Base-by-base conservation (phyloP, 495 filamentous ascomycete species). In the Annulohypoxylon moriforme region DNA sequence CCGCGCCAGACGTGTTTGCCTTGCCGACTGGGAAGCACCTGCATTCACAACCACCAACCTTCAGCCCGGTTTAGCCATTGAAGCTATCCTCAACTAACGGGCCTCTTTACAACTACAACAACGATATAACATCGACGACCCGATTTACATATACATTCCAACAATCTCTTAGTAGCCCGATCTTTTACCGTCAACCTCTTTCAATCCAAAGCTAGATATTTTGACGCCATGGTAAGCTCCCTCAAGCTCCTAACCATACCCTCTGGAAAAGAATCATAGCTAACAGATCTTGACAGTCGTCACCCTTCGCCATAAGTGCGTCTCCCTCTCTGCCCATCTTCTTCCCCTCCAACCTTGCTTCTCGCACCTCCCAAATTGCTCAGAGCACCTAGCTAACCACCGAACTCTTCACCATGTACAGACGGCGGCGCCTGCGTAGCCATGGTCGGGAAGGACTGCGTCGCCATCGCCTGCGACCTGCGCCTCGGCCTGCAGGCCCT, bases 381-480 rank as follows among this genome's bases (percentile, higher is more conserved):
- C 1, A 6, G 16, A 58, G 50, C 11, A 38, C 14, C 25, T 67
- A 71, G 34, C 70, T 66, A 59, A 49, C 22, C 18, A 25, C 14
- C 31, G 24, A 62, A 44, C 40, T 52, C 29, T 20, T 29, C 10
- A 9, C 36, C 58, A 29, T 4, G 52, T 27, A 49, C 77, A 97
- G 94, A 97, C 88, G 94, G 94, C 83, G 94, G 94, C 81, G 94
- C 94, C 84, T 94, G 92, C 84, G 93, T 97, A 75, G 94, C 93
- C 80, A 99, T 98, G 96, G 94, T 96, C 61, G 96, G 96, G 86
- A 98, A 98, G 82, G 93, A 97, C 90, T 99, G 96, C 82, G 96
- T 99, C 44, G 96, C 96, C 82, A 98, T 99, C 76, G 96, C 96
- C 78, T 99, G 96, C 85, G 96, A 99, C 83, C 94, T 99, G 69